Percentiles rank a stretch among this genome's conserved stretches.
Evolutionary conservation across 257 asterid species (phyloP).

Genomic region (Rhazya stricta): DNA sequence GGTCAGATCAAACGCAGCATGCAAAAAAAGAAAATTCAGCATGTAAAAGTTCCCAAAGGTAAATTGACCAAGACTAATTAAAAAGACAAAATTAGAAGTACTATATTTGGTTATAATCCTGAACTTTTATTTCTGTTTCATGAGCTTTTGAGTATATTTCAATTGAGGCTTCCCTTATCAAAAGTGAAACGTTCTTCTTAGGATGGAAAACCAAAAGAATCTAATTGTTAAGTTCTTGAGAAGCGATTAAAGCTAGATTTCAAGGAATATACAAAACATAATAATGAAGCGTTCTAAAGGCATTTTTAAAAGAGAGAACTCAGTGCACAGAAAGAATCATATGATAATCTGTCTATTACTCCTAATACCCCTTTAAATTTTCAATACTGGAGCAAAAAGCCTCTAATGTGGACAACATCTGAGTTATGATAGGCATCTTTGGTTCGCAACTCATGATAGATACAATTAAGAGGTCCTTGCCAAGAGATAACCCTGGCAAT

Average conservation of each 20-base stretch:
- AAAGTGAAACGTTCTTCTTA: not conserved
- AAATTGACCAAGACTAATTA: too few relatives aligned
- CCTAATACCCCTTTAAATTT: not conserved
- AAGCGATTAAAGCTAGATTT: not conserved
- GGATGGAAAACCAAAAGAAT: not conserved
- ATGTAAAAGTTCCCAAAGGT: too few relatives aligned
- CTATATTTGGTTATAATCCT: too few relatives aligned
- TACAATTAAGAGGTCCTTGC: not conserved
- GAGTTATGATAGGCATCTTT: not conserved
- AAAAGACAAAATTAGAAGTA: too few relatives aligned
- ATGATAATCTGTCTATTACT: not conserved
- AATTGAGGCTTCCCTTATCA: not conserved
- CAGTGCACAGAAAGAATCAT: not conserved
- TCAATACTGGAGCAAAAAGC: not conserved
- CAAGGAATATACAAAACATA: not conserved
- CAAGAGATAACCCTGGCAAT: not conserved
- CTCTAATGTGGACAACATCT: not conserved
- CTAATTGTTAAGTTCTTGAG: too few relatives aligned
- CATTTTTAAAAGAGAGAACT: not conserved
- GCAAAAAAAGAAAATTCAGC: not conserved
- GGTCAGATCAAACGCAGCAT: not conserved
- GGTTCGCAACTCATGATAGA: not conserved
- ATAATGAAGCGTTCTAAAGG: not conserved
- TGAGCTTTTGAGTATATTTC: not conserved
- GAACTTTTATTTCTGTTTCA: not conserved